Base-by-base conservation (phyloP, 495 filamentous ascomycete species). In the Hypoxylon subgilvum region DNA sequence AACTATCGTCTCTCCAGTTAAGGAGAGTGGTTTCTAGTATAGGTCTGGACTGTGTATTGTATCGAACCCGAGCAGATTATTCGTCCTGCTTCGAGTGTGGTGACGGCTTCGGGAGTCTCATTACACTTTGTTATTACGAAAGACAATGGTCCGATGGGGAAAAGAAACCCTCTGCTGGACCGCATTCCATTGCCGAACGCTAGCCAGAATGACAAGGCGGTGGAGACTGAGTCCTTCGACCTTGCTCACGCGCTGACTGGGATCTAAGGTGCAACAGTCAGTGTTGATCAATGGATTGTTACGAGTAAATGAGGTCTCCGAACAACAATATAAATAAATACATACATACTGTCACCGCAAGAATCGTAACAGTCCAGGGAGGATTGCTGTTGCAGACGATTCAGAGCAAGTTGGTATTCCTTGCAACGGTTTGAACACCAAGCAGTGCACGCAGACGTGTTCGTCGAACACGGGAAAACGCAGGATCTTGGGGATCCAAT, bases 181-280 rank as follows among this genome's bases (percentile, higher is more conserved):
- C 61, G 49, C n/a, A 40, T 58, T 21, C 38, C 31, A 64, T 47
- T 64, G 54, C 61, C 61, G 61, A 51, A 42, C 54, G 47, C 54
- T 64, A 64, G 25, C 50, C 31, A 58, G 39, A 51, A 55, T 55
- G 40, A 64, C 54, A 39, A 59, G 54, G 44, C 61, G 38, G 61
- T 59, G 61, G 61, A 55, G 61, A 59, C 54, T 42, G n/a, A n/a
- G n/a, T n/a, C n/a, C 23, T 32, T 50, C 43, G 39, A 44, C 50
- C 40, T 64, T 49, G 45, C 40, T 46, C 54, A 51, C 44, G 40
- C 54, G 50, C 44, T n/a, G 44, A 64, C 61, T 59, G 27, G 61
- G 61, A 64, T 64, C 61, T 64, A 16, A 64, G 49, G 47, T 64
- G 54, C 57, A 55, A 64, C 44, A n/a, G 45, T n/a, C 44, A 51